Evolutionary conservation across 495 filamentous ascomycete genomes (phyloP).

Genomic region (Aspergillus heteromorphus): DNA sequence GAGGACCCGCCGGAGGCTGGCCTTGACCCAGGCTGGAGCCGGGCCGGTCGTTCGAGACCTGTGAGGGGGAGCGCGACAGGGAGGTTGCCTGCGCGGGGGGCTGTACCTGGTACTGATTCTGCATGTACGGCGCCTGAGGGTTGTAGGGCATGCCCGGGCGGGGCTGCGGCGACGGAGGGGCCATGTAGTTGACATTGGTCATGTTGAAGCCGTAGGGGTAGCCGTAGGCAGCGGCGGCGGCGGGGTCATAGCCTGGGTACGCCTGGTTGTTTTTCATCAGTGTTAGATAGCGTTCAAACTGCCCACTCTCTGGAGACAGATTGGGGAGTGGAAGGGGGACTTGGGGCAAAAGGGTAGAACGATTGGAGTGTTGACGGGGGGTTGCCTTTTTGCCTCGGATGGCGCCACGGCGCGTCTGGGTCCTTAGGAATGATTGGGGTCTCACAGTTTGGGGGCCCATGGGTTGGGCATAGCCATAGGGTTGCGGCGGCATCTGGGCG

Average conservation of each 20-base stretch:
- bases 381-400: slow-evolving; percentile 11
- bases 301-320: slow-evolving; percentile 62
- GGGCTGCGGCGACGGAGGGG: slow-evolving; percentile 46
- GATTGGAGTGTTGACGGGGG: slow-evolving; percentile 12
- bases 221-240: not conserved
- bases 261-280: slow-evolving; percentile 50
- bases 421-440: slow-evolving; percentile 35
- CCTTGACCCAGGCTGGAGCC: slow-evolving; percentile 71
- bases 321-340: slow-evolving; percentile 31
- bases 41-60: slow-evolving; percentile 73
- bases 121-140: slow-evolving; percentile 43
- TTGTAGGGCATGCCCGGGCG: slow-evolving; percentile 49
- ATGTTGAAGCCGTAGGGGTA: slow-evolving; percentile 45
- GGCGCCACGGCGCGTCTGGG: slow-evolving; percentile 23
- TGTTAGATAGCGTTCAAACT: slow-evolving; percentile 74
- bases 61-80: slow-evolving; percentile 80
- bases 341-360: slow-evolving; percentile 8
- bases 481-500: slow-evolving; percentile 50
- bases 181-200: slow-evolving; percentile 46
- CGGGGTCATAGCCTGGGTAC: slow-evolving; percentile 20
- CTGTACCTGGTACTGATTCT: slow-evolving; percentile 49
- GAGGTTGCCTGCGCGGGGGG: slow-evolving; percentile 52
- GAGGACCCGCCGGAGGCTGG: slow-evolving; percentile 52
- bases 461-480: slow-evolving; percentile 56
- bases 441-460: slow-evolving; percentile 66